Conservation (phyloP, 2,329 filamentous ascomycete species). For the Coniochaeta sp. region DNA sequence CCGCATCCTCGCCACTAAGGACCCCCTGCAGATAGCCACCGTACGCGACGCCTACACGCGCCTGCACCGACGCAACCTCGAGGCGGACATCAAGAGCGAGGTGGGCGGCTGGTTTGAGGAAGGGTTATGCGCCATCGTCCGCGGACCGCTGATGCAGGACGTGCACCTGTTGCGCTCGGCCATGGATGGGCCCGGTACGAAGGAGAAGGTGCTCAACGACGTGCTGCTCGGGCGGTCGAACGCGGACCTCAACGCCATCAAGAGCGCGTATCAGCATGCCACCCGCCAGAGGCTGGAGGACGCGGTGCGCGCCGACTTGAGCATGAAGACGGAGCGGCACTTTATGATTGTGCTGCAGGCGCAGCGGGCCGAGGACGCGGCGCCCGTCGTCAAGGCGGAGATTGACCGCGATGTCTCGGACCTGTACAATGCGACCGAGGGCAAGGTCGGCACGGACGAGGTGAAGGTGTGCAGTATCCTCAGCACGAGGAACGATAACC, state of each 20-base stretch:
- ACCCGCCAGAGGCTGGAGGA: slow-evolving; percentile 61
- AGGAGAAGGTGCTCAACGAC: slow-evolving; percentile 80
- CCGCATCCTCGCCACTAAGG: slow-evolving; percentile 59
- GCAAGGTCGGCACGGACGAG: slow-evolving; percentile 65
- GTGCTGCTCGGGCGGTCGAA: slow-evolving; percentile 77
- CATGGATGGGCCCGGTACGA: slow-evolving; percentile 75
- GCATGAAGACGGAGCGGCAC: slow-evolving; percentile 76
- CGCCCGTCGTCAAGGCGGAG: slow-evolving; percentile 64
- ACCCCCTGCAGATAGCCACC: slow-evolving; percentile 68
- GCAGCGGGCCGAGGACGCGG: slow-evolving; percentile 68
- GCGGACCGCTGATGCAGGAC: slow-evolving; percentile 75
- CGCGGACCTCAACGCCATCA: slow-evolving; percentile 83
- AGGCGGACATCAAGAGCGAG: slow-evolving; percentile 71
- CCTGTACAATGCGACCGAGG: slow-evolving; percentile 72
- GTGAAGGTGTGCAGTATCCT: slow-evolving; percentile 74
- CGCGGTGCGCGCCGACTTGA: slow-evolving; percentile 72
- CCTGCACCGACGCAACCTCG: slow-evolving; percentile 58
- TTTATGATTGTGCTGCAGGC: slow-evolving; percentile 77
- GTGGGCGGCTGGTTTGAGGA: slow-evolving; percentile 67
- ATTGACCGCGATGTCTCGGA: slow-evolving; percentile 70
- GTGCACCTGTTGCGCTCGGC: slow-evolving; percentile 63
- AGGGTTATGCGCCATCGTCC: slow-evolving; percentile 66
- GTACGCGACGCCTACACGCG: slow-evolving; percentile 62
- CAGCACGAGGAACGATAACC: slow-evolving; percentile 67
- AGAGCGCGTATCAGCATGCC: slow-evolving; percentile 63